phyloP scores from a whole-genome alignment of 768 basidiomycete species.

The Panus rudis region DNA sequence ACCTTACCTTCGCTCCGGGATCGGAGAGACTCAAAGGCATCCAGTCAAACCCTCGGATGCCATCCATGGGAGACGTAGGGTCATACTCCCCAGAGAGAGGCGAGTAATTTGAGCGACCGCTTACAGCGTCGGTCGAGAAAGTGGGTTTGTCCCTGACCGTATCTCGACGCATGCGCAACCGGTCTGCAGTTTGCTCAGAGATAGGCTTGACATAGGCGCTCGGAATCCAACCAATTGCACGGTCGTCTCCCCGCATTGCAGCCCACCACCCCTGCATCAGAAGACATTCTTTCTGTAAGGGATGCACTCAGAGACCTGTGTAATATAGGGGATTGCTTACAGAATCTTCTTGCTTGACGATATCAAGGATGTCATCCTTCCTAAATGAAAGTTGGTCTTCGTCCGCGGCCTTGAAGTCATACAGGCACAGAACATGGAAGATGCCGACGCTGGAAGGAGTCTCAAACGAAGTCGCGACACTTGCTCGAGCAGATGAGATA shows the following conservation, averaged over 20 bases:
- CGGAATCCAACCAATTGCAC: conserved; percentile 69
- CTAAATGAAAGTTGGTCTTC: conserved; percentile 53
- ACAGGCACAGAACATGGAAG: conserved; percentile 56
- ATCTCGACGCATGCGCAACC: background rate
- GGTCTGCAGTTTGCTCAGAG: conserved; percentile 42
- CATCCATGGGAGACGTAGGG: background rate
- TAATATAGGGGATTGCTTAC: conserved; percentile 8
- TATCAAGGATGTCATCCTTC: conserved; percentile 59
- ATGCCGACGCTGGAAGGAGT: conserved; percentile 25
- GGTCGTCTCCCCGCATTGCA: conserved; percentile 49
- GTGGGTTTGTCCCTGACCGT: too few relatives aligned
- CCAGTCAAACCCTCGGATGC: conserved; percentile 12
- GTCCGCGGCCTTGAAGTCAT: conserved; percentile 62
- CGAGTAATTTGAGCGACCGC: conserved; percentile 7
- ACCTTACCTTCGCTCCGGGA: conserved; percentile 16
- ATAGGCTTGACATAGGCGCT: conserved; percentile 59
- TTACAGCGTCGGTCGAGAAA: too few relatives aligned
- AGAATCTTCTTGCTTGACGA: conserved; percentile 61
- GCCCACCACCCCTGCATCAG: conserved; percentile 66
- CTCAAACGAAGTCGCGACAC: conserved; percentile 19
- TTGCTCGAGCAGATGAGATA: conserved; percentile 28
- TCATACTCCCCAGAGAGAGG: conserved; percentile 1
- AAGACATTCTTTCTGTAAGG: background rate
- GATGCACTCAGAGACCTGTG: background rate
- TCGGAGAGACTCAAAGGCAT: conserved; percentile 10